Percentiles rank a stretch among this genome's conserved stretches.
Evolutionary conservation across 2,329 filamentous ascomycete species (phyloP).

Genomic region (Diaporthe destruens): DNA sequence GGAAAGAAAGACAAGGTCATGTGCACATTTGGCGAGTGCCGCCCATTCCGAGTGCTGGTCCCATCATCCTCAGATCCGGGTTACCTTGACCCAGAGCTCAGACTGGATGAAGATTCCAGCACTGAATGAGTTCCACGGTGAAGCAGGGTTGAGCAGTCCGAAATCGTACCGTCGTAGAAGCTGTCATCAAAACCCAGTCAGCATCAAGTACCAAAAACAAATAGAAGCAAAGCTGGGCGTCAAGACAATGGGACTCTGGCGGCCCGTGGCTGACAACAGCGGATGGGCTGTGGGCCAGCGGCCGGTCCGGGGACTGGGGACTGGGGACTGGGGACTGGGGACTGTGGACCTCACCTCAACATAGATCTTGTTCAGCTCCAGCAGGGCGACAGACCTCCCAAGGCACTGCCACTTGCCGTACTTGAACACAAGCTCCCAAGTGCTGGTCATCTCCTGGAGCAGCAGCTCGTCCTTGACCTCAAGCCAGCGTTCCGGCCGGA

Average conservation of each 20-base stretch:
- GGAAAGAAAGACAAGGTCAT: not conserved
- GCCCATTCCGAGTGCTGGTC: not conserved
- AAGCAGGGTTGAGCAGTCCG: constrained; percentile 44
- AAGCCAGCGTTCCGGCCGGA: constrained; percentile 64
- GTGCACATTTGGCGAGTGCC: not conserved
- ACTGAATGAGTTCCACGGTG: constrained; percentile 46
- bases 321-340: not conserved
- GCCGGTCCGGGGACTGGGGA: not conserved
- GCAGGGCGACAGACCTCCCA: constrained; percentile 59
- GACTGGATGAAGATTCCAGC: constrained; percentile 50
- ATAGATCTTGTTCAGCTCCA: constrained; percentile 60
- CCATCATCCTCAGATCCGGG: constrained; percentile 37
- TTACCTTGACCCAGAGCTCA: constrained; percentile 47
- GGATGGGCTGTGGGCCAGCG: not conserved
- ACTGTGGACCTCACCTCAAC: constrained; percentile 53
- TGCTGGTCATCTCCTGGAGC: constrained; percentile 52
- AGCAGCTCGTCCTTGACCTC: constrained; percentile 51
- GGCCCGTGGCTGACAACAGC: not conserved
- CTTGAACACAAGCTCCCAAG: constrained; percentile 59
- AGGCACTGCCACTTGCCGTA: constrained; percentile 59
- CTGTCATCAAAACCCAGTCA: constrained; percentile 27
- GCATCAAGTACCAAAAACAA: not conserved
- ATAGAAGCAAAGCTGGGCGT: not conserved
- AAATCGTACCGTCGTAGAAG: constrained; percentile 47
- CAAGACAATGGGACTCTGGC: not conserved